Evolutionary conservation across 2,329 filamentous ascomycete genomes (phyloP).

Genomic region (Coniochaeta hoffmannii): DNA sequence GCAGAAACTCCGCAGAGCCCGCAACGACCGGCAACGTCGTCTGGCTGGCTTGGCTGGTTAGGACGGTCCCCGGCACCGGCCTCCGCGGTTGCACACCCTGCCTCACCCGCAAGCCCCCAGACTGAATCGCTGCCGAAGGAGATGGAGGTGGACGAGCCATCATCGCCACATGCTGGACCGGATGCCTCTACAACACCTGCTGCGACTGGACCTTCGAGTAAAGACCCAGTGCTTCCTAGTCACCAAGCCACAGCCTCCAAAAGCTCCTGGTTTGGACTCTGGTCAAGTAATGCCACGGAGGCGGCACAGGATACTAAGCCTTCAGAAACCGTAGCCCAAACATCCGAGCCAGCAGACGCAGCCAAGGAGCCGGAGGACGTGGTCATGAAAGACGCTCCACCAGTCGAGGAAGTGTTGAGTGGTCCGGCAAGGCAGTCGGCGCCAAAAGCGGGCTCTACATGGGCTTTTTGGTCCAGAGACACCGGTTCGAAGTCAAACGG

Average conservation of each 20-base stretch:
- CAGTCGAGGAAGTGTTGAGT: slow-evolving; percentile 15
- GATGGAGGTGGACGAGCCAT: slow-evolving; percentile 8
- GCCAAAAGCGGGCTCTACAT: slow-evolving; percentile 53
- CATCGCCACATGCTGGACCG: slow-evolving; percentile 6
- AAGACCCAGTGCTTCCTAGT: slow-evolving; percentile 5
- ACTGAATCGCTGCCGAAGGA: slow-evolving; percentile 1
- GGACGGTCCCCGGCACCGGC: slow-evolving; percentile 6
- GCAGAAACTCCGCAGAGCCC: not conserved
- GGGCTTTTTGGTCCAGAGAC: slow-evolving; percentile 75
- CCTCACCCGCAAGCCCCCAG: not conserved
- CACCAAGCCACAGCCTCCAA: slow-evolving; percentile 8
- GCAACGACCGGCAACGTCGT: slow-evolving; percentile 22
- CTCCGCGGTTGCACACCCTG: not conserved
- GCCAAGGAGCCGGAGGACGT: slow-evolving; percentile 30
- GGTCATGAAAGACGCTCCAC: slow-evolving; percentile 33
- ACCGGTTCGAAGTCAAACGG: slow-evolving; percentile 26
- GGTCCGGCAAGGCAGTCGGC: slow-evolving; percentile 30
- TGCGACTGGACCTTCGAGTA: not conserved
- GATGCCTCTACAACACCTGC: slow-evolving; percentile 9
- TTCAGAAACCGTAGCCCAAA: slow-evolving; percentile 5
- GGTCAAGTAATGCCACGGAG: slow-evolving; percentile 15
- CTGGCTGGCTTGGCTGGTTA: slow-evolving; percentile 51
- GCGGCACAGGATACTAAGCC: slow-evolving; percentile 5
- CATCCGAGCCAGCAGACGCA: slow-evolving; percentile 8
- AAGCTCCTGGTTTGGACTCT: slow-evolving; percentile 28